Conservation (phyloP, 805 yeast genomes). For the Candida golubevii region DNA sequence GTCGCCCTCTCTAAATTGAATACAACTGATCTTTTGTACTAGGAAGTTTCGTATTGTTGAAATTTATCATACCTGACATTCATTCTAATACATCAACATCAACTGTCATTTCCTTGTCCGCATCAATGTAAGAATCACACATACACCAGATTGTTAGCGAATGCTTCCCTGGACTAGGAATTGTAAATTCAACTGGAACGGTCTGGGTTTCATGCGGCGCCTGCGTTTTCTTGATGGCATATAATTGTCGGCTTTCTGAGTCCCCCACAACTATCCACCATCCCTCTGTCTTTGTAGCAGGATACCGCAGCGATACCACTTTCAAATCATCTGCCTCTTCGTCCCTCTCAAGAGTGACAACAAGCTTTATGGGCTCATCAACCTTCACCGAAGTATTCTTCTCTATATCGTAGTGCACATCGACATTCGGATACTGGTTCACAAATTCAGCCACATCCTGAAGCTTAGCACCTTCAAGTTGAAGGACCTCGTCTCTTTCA, state of each 20-base stretch:
- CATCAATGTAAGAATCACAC: constrained; percentile 90
- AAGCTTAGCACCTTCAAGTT: constrained; percentile 45
- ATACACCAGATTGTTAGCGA: constrained; percentile 73
- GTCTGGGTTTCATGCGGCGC: constrained; percentile 50
- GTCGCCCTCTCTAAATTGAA: too few species aligned
- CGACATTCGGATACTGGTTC: constrained; percentile 85
- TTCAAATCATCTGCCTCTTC: constrained; percentile 69
- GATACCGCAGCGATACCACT: constrained; percentile 58
- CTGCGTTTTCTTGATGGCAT: constrained; percentile 65
- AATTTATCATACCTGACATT: background rate
- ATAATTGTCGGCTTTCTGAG: constrained; percentile 50
- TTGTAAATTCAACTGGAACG: constrained; percentile 49
- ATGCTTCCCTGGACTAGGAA: constrained; percentile 61
- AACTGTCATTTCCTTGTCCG: constrained; percentile 74
- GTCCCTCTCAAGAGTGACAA: constrained; percentile 57
- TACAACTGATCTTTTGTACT: too few species aligned
- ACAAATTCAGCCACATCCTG: constrained; percentile 79
- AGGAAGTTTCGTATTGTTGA: too few species aligned
- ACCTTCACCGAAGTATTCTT: constrained; percentile 36
- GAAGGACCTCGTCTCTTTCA: constrained; percentile 58
- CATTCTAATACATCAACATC: constrained; percentile 26
- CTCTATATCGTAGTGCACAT: constrained; percentile 52
- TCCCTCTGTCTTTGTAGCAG: constrained; percentile 55
- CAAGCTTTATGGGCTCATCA: constrained; percentile 45
- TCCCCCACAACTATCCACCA: constrained; percentile 94